Evolutionary conservation across 805 yeast species (phyloP), one percentile per base, ranked within the genome.

Genomic region (Pichia manshurica): DNA sequence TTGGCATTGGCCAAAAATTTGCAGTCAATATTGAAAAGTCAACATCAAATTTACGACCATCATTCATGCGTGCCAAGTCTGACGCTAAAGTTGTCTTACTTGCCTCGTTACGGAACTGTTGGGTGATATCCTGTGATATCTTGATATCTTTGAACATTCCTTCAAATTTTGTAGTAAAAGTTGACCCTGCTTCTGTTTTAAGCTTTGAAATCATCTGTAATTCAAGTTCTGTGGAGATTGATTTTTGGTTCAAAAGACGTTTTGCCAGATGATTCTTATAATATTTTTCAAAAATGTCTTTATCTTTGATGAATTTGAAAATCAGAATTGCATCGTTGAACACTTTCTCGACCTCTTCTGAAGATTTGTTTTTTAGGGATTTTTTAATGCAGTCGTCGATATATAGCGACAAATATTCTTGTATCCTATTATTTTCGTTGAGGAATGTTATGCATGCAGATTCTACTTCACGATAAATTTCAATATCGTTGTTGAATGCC

Each of bases 221-320:
- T 62, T 89, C 97, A 4, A 84, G 65, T 50, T 87, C 91, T 41
- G 72, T 64, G 2, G 77, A 69, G 42, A 65, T 52, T 10, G 67
- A 66, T 54, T 63, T 68, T 53, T 72, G 71, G 48, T 78, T 73
- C 34, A 83, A 60, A 37, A 89, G 71, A 51, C 97, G 72, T 63
- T 84, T 87, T 1, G 96, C 96, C 49, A 90, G 71, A 66, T 87
- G 96, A 46, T 82, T 85, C 56, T 88, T 88, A 64, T 87, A 89
- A 51, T 84, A 81, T 37, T 78, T 83, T 60, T 88, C 96, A 66
- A 89, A 90, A 22, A 85, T 69, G 65, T 89, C 96, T 59, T 88
- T 90, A 56, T 90, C 96, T 50, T 78, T 74, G 40, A 89, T 72
- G 58, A 78, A 81, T 48, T 82, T 70, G 57, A 89, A 80, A 29